phyloP scores from a whole-genome alignment of 352 stramenopile species.

The Globisporangium cylindrosporum region DNA sequence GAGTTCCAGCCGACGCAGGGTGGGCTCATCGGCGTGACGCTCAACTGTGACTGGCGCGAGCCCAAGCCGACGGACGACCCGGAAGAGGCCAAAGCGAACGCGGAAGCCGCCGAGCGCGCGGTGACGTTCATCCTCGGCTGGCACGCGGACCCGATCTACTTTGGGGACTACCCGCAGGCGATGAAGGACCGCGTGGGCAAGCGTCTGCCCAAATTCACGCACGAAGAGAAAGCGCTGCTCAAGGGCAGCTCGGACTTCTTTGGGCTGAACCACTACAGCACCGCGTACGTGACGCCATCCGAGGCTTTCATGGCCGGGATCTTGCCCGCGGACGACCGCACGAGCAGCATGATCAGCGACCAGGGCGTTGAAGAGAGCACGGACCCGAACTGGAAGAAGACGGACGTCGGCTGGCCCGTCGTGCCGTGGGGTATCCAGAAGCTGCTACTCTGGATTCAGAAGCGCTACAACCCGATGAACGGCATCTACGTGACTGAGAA shows the following conservation, averaged over 20 bases:
- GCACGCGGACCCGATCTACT: slow-evolving; percentile 91
- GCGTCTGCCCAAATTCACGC: slow-evolving; percentile 88
- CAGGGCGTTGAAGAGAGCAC: slow-evolving; percentile 25
- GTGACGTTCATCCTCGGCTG: slow-evolving; percentile 89
- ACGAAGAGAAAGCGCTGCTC: slow-evolving; percentile 73
- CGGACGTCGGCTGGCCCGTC: slow-evolving; percentile 77
- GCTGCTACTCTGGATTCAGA: slow-evolving; percentile 86
- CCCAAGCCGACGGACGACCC: slow-evolving; percentile 45
- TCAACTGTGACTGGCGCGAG: slow-evolving; percentile 90
- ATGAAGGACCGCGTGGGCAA: slow-evolving; percentile 85
- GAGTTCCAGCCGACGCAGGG: slow-evolving; percentile 67
- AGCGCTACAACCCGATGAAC: slow-evolving; percentile 72
- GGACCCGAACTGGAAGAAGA: slow-evolving; percentile 67
- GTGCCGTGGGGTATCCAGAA: slow-evolving; percentile 85
- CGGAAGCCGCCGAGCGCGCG: slow-evolving; percentile 66
- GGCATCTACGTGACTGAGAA: slow-evolving; percentile 93
- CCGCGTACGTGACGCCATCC: slow-evolving; percentile 37
- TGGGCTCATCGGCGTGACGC: slow-evolving; percentile 88
- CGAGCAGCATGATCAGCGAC: slow-evolving; percentile 32
- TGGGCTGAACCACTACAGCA: slow-evolving; percentile 94
- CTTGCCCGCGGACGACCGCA: slow-evolving; percentile 15
- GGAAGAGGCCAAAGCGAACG: slow-evolving; percentile 48
- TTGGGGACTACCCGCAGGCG: slow-evolving; percentile 90
- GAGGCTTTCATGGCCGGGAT: slow-evolving; percentile 27
- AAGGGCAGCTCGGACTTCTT: slow-evolving; percentile 91